Evolutionary conservation across 148 eudicot genomes (phyloP).

Genomic region (Arctostaphylos glauca): DNA sequence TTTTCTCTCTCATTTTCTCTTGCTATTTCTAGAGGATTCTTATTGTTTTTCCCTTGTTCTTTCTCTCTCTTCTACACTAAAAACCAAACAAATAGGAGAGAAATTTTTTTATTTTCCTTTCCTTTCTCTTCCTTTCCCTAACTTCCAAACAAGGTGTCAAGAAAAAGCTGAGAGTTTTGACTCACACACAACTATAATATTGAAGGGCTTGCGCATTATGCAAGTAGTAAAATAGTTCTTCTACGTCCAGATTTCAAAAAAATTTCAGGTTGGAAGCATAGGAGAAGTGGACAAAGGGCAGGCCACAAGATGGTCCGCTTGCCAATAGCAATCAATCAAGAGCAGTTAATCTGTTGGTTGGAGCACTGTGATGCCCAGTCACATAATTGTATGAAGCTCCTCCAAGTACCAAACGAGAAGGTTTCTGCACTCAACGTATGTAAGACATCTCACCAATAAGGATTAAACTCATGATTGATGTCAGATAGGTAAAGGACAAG

Average conservation of each 20-base stretch:
- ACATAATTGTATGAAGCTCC: neutral
- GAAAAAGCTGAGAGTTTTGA: neutral
- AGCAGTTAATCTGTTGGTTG: neutral
- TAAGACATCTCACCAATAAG: neutral
- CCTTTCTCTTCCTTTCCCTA: no score
- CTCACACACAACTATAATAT: neutral
- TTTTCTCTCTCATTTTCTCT: no score
- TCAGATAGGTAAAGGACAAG: neutral
- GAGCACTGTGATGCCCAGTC: neutral
- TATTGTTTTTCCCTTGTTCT: no score
- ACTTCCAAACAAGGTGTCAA: no score
- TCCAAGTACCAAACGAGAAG: neutral
- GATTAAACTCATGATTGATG: neutral
- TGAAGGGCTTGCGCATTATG: no score
- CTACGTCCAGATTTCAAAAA: neutral
- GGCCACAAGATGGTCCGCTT: neutral
- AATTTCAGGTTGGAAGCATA: neutral
- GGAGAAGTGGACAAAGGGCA: neutral
- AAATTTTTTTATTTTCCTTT: no score
- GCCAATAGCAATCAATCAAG: neutral
- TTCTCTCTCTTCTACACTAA: no score
- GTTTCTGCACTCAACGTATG: neutral
- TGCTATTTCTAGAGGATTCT: no score
- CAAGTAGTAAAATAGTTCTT: neutral
- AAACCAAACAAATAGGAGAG: no score